Conservation (phyloP, 129 eudicot species). For the Centaurea solstitialis region DNA sequence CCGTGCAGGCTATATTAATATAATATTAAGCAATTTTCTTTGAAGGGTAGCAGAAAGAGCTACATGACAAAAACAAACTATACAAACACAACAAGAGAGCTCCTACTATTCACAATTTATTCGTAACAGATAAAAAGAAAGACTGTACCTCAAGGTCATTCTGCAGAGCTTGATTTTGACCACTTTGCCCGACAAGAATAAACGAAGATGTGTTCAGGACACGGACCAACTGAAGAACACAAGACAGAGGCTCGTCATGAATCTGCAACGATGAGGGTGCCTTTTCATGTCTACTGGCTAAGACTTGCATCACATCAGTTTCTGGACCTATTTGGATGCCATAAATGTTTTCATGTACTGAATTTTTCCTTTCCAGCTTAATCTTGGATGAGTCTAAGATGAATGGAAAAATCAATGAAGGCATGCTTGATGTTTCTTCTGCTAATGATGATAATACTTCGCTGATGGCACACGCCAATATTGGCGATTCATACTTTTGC, state of each 20-base stretch:
- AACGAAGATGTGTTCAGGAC: constrained; percentile 50
- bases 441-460: constrained; percentile 61
- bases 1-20: background rate
- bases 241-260: constrained; percentile 54
- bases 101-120: background rate
- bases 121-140: background rate
- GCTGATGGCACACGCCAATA: constrained; percentile 72
- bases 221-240: constrained; percentile 62
- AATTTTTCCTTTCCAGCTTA: constrained; percentile 48
- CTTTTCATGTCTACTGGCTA: constrained; percentile 48
- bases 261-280: constrained; percentile 63
- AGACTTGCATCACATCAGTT: constrained; percentile 38
- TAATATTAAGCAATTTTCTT: background rate
- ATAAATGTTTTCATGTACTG: constrained; percentile 26
- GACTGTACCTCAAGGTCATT: constrained; percentile 66
- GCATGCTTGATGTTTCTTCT: constrained; percentile 44
- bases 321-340: constrained; percentile 68
- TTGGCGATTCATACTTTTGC: constrained; percentile 63
- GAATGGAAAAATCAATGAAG: constrained; percentile 66
- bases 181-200: constrained; percentile 59
- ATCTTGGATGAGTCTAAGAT: constrained; percentile 58
- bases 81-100: background rate
- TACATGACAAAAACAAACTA: background rate
- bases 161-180: constrained; percentile 21
- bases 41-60: background rate